These are phyloP conservation scores for Dothistroma septosporum DNA, from an alignment of 2,329 filamentous ascomycete species.

Conservation along the genomic window DNA sequence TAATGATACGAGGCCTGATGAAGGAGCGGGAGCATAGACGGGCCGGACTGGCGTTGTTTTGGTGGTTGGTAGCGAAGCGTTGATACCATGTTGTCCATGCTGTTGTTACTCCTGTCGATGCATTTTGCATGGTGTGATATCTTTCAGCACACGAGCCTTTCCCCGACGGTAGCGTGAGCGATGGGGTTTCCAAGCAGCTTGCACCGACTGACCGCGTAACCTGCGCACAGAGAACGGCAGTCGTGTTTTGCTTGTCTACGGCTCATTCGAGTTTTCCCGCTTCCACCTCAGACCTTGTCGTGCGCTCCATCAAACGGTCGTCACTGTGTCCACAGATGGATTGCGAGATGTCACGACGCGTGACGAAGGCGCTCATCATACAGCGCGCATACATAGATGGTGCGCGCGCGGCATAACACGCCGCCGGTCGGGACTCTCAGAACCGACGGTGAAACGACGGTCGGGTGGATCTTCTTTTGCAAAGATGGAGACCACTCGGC, in stretches of 20 bases:
- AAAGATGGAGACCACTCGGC: background rate
- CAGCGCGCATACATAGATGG: background rate
- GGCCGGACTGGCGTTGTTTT: too few species aligned
- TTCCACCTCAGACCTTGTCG: too few species aligned
- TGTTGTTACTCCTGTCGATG: background rate
- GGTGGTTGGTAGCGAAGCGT: background rate
- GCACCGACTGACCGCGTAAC: too few species aligned
- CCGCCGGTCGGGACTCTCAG: background rate
- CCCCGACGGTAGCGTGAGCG: too few species aligned
- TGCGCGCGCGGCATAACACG: background rate
- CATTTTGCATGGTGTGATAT: too few species aligned
- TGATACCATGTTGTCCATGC: background rate
- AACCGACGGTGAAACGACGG: background rate
- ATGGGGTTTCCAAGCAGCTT: too few species aligned
- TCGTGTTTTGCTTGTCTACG: too few species aligned
- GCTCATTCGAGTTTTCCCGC: too few species aligned
- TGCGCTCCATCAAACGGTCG: background rate
- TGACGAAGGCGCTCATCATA: background rate
- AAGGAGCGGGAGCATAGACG: background rate
- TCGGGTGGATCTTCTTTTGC: background rate
- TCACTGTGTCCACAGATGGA: background rate
- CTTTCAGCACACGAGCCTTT: too few species aligned
- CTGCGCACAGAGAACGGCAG: too few species aligned
- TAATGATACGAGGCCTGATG: background rate
- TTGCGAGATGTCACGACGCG: background rate